Evolutionary conservation across 2,329 filamentous ascomycete species (phyloP), one percentile per base, ranked within the genome.

Genomic region (Elsinoe australis): DNA sequence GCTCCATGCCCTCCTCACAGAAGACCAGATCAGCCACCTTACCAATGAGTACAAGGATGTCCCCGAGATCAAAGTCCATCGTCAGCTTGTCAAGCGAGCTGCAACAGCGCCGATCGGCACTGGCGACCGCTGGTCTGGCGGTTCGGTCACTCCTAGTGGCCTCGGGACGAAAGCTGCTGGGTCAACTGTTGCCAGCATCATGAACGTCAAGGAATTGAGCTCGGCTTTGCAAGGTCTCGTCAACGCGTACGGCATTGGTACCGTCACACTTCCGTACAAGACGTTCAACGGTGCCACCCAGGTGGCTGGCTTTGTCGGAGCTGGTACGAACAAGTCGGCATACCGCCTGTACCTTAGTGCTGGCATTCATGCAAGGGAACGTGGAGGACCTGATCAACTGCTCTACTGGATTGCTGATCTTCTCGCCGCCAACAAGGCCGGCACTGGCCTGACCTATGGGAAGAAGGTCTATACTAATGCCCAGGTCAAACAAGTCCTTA

Each of bases 331-430:
- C 53, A 66, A 66, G 44, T 61, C 63, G 29, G 61, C 61, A 4
- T 72, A 73, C 55, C 67, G 71, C 28, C 68, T 76, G 21, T 75
- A 74, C 56, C 61, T 80, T 49, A 72, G 72, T 51, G 71, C 70
- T 33, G 74, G 67, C 19, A 70, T 79, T 38, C 77, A 80, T 55
- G 73, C 76, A 6, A 73, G 77, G 18, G 77, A 80, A 61, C 71
- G 77, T 7, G 76, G 76, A 19, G 73, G 70, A 0, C 69, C 76
- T 0, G 77, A 80, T 56, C 67, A 73, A 51, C 64, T 79, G 10
- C 60, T 80, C 34, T 78, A 78, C 65, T 79, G 77, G 62, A 65
- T 79, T 22, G 64, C 74, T 0, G 77, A 80, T 56, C 65, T 80
- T 3, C 67, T 80, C 3, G 68, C 70, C 38, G 77, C 77, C 14